phyloP scores from a whole-genome alignment of 805 yeast genomes.

The Phaffomyces antillensis region DNA sequence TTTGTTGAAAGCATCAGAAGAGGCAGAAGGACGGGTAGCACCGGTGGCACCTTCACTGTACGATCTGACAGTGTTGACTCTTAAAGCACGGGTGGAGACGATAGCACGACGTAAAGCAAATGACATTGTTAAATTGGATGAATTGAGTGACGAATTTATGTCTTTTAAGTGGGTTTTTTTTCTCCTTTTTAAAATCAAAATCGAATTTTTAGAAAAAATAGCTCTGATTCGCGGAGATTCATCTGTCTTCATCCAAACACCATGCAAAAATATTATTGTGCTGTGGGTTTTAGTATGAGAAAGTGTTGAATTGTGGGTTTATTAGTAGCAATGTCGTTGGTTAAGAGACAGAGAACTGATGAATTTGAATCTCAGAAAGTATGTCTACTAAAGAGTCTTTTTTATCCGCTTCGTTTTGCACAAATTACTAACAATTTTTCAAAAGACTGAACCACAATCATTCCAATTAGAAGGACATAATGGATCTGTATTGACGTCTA shows the following conservation, averaged over 20 bases:
- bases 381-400: conserved; percentile 8
- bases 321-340: conserved; percentile 25
- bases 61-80: conserved; percentile 21
- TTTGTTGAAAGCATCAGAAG: conserved; percentile 61
- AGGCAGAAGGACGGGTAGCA: conserved; percentile 45
- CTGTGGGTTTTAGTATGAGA: no score
- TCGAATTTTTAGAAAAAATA: not conserved
- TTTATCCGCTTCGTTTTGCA: not conserved
- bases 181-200: not conserved
- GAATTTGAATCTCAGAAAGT: not conserved
- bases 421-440: not conserved
- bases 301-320: no score
- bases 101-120: conserved; percentile 32
- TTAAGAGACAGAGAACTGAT: conserved; percentile 26
- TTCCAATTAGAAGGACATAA: conserved; percentile 43
- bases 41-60: conserved; percentile 57
- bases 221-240: conserved; percentile 12
- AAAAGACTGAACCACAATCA: conserved; percentile 12
- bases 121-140: conserved; percentile 5
- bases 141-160: not conserved
- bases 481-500: conserved; percentile 45
- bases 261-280: no score
- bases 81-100: conserved; percentile 22
- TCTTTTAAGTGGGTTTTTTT: conserved; percentile 1
- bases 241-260: conserved; percentile 17